Conservation (phyloP, 1,284 basidiomycete species). For the Malassezia brasiliensis region DNA sequence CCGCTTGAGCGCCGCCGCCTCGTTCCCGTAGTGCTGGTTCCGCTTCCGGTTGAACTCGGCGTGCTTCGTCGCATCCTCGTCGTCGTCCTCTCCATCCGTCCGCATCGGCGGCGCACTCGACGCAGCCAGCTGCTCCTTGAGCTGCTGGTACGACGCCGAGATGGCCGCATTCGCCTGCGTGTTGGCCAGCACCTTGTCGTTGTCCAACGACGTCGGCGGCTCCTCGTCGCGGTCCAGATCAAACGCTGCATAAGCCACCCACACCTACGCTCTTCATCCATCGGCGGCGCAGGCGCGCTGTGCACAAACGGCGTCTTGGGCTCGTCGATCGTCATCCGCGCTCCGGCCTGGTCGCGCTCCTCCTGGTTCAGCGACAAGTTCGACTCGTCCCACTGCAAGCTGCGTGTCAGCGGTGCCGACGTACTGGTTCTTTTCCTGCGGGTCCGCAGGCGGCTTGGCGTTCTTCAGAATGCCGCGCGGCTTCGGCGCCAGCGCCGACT, state of each 20-base stretch:
- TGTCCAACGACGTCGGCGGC: not conserved
- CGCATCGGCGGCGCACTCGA: not conserved
- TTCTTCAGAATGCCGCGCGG: slow-evolving; percentile 47
- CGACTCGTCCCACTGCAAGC: slow-evolving; percentile 44
- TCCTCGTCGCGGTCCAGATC: slow-evolving; percentile 25
- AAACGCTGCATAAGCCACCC: slow-evolving; percentile 21
- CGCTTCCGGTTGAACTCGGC: slow-evolving; percentile 41
- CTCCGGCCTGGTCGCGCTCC: slow-evolving; percentile 34
- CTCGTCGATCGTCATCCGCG: slow-evolving; percentile 48
- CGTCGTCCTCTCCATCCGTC: not conserved
- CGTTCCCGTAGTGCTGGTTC: slow-evolving; percentile 45
- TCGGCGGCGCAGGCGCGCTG: slow-evolving; percentile 25
- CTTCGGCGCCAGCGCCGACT: slow-evolving; percentile 35
- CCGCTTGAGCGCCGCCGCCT: slow-evolving; percentile 43
- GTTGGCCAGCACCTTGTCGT: slow-evolving; percentile 31
- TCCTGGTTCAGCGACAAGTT: slow-evolving; percentile 45
- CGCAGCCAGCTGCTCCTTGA: not conserved
- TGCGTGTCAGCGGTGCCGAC: not conserved
- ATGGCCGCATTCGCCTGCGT: slow-evolving; percentile 32
- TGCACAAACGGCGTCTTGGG: slow-evolving; percentile 48
- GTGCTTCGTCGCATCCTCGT: slow-evolving; percentile 25
- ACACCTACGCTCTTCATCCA: slow-evolving; percentile 27
- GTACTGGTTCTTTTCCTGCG: slow-evolving; percentile 19
- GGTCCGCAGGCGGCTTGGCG: slow-evolving; percentile 20
- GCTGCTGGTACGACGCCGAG: not conserved